Conservation (phyloP, 345 rosid genomes). For the Luvunga scandens region DNA sequence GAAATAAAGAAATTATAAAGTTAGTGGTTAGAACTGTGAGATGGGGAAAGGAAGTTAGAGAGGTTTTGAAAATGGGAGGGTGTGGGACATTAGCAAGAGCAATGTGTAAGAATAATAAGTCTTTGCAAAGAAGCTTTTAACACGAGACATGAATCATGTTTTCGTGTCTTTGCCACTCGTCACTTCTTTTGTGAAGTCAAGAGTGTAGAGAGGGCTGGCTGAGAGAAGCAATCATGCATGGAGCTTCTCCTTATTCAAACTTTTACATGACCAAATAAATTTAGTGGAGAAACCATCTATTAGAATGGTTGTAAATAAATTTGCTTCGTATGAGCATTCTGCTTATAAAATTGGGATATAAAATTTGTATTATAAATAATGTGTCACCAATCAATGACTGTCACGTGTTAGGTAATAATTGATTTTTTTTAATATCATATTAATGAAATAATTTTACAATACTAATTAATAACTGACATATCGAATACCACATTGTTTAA, state of each 20-base stretch:
- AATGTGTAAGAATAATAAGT: neutral
- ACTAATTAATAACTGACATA: rapidly evolving
- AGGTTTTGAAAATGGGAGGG: conserved; percentile 19
- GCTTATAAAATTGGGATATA: too few relatives aligned
- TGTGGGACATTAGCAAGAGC: conserved; percentile 22
- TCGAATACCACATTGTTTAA: too few relatives aligned
- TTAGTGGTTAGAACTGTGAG: conserved; percentile 25
- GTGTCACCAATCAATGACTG: too few relatives aligned
- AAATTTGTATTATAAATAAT: too few relatives aligned
- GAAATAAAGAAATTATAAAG: neutral
- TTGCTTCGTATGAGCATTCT: too few relatives aligned
- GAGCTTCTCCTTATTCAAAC: neutral
- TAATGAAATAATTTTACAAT: too few relatives aligned
- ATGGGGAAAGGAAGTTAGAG: neutral
- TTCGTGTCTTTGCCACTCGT: neutral
- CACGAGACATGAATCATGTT: conserved; percentile 11
- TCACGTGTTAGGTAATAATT: too few relatives aligned
- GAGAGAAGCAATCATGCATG: neutral
- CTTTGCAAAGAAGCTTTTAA: conserved; percentile 3
- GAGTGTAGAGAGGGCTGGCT: neutral
- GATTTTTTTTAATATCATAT: too few relatives aligned
- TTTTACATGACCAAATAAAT: neutral
- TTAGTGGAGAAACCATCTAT: neutral
- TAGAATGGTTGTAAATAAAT: neutral
- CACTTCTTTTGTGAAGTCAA: neutral